Conservation (phyloP, 2,329 filamentous ascomycete genomes). For the Hypocrella siamensis region DNA sequence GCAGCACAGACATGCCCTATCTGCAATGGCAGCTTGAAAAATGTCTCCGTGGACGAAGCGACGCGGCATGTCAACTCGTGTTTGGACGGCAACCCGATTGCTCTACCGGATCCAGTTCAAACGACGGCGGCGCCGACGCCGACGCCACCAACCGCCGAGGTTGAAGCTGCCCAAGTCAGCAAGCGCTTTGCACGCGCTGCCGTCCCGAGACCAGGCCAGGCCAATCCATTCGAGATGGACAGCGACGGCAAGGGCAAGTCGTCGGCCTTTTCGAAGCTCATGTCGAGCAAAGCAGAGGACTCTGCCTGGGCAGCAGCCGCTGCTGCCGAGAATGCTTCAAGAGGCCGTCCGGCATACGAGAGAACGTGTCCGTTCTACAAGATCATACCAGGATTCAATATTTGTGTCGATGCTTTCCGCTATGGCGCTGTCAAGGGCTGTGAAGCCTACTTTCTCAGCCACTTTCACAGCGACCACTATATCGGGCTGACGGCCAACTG, state of each 20-base stretch:
- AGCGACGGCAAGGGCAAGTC: conserved; percentile 18
- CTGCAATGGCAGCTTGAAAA: conserved; percentile 50
- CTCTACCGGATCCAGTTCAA: conserved; percentile 23
- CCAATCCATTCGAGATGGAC: conserved; percentile 53
- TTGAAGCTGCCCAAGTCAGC: conserved; percentile 24
- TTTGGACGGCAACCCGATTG: conserved; percentile 63
- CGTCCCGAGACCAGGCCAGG: conserved; percentile 63
- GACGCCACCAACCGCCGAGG: no score
- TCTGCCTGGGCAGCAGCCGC: conserved; percentile 80
- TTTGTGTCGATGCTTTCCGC: conserved; percentile 90
- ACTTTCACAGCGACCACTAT: conserved; percentile 97
- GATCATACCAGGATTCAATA: conserved; percentile 82
- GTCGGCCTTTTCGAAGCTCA: conserved; percentile 83
- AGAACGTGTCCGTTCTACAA: conserved; percentile 97
- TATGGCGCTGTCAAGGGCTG: conserved; percentile 89
- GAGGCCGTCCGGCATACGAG: conserved; percentile 74
- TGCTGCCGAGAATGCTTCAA: conserved; percentile 58
- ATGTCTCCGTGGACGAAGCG: conserved; percentile 48
- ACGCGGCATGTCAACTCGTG: conserved; percentile 85
- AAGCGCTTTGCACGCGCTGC: conserved; percentile 52
- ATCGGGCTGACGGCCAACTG: conserved; percentile 77
- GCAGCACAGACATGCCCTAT: conserved; percentile 50
- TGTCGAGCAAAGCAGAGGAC: conserved; percentile 85
- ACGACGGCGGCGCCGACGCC: neutral
- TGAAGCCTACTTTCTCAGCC: conserved; percentile 88